Evolutionary conservation across 495 filamentous ascomycete species (phyloP).

Genomic region (Chaetomium cochliodes): DNA sequence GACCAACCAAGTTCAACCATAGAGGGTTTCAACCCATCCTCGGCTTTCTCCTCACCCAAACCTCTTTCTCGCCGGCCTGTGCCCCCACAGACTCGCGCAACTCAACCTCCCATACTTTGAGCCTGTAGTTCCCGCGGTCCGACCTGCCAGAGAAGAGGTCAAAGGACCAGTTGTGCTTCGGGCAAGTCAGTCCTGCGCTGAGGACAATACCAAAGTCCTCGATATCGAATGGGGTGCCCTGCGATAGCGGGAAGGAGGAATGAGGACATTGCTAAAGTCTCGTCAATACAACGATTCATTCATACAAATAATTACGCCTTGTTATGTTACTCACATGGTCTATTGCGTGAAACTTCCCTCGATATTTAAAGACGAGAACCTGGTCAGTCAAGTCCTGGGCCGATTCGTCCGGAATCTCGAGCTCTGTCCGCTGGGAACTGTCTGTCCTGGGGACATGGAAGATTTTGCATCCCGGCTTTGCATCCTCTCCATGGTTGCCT

Average conservation of each 20-base stretch:
- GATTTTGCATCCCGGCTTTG: conserved; percentile 53
- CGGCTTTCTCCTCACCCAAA: conserved; percentile 55
- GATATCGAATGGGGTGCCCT: conserved; percentile 59
- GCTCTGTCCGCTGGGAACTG: conserved; percentile 44
- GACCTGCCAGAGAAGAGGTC: conserved; percentile 56
- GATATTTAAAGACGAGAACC: conserved; percentile 58
- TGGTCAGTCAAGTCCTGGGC: conserved; percentile 52
- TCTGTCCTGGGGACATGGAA: conserved; percentile 51
- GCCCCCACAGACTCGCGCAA: conserved; percentile 37
- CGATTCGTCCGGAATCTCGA: conserved; percentile 31
- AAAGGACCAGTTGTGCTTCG: conserved; percentile 63
- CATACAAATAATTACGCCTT: not conserved
- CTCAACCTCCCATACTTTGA: conserved; percentile 60
- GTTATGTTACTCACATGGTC: conserved; percentile 52
- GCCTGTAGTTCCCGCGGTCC: conserved; percentile 57
- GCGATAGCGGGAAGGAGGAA: conserved; percentile 56
- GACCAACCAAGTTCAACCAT: too few species aligned
- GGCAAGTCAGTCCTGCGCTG: conserved; percentile 56
- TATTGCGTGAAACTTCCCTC: conserved; percentile 57
- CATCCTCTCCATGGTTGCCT: conserved; percentile 27
- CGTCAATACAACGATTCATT: not conserved
- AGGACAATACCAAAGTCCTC: conserved; percentile 58
- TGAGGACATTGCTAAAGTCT: conserved; percentile 57
- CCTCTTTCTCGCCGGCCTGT: conserved; percentile 46
- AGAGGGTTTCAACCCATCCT: conserved; percentile 38